Evolutionary conservation across 148 eudicot species (phyloP), one percentile per base, ranked within the genome.

Genomic region (Pharnaceum exiguum): DNA sequence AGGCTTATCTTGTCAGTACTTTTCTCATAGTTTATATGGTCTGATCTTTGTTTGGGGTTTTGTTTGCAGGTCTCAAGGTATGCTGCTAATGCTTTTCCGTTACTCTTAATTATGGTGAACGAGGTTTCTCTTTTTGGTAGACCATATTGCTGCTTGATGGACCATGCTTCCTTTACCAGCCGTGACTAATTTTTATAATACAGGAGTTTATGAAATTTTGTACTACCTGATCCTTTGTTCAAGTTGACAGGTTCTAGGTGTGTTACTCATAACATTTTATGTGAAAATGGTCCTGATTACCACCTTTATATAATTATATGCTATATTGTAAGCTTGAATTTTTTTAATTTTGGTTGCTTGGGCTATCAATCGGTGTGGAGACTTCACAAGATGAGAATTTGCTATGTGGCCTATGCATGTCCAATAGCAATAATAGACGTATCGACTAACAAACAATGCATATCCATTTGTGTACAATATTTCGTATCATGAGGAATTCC

Each of bases 61-160:
- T 62, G 11, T 57, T 44, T 87, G 83, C 87, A 87, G 95, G 81
- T 79, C 80, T 60, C 83, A 75, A 77, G 95, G 95, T 87, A 70
- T 50, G 57, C 45, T 25, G n/a, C n/a, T n/a, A n/a, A n/a, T n/a
- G n/a, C n/a, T n/a, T 65, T 71, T 75, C 65, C 64, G 62, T 37
- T 45, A 17, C 55, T 33, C 35, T 60, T 42, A 21, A 57, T 39
- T 65, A 59, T 48, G 26, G 57, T 53, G 18, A 49, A 55, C 35
- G 55, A 23, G 36, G 9, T 16, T 58, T 30, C 8, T 8, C 6
- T 52, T 6, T 51, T 30, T 10, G 19, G n/a, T 19, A 21, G 38
- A 13, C 46, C 5, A 29, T 62, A 48, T 4, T 46, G 1, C 24
- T 62, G 39, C 32, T 52, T 38, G 36, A 19, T 43, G 47, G 40